Evolutionary conservation across 1,139 yeast species (phyloP), one percentile per base, ranked within the genome.

Genomic region (Chernovozyma aurita): DNA sequence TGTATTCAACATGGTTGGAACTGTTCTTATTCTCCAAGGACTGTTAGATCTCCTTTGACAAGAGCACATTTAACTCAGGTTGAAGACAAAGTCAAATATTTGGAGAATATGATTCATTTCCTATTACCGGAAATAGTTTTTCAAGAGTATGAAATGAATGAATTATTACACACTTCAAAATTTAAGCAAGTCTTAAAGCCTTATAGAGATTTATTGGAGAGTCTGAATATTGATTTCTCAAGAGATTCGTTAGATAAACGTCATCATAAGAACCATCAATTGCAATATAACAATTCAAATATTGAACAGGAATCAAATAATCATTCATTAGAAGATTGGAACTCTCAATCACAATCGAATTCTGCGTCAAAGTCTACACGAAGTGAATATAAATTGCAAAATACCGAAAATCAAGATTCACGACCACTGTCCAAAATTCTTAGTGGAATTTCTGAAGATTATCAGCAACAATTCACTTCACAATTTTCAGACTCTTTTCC

Each of bases 51-150:
- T 6, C 95, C 95, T 0, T 63, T 86, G 42, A 86, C 95, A 0
- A 66, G 96, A 47, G 87, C 84, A 15, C 84, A 83, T 61, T 64
- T 86, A 45, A 85, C 95, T 9, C 75, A 75, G 38, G 88, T 86
- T 30, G 95, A 86, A 56, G 74, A 69, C 41, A 65, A 80, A 42
- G 80, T 80, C 13, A 61, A 67, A 35, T 68, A 63, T 29, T 61
- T 85, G 44, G 85, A 83, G 48, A 58, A 60, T 24, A 51, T 85
- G 30, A 50, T 86, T 18, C 56, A 63, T 32, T 67, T 46, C 43
- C 53, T 70, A 34, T 49, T 70, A 39, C 69, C 73, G 4, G 33
- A 31, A n/a, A 43, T 42, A 18, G 41, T 47, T 33, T 40, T 39
- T 34, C 43, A 44, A 16, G 39, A 43, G 13, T 43, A 43, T 25